Percentiles rank a stretch among this genome's conserved stretches.
These are phyloP conservation scores for Chlamydomonas schloesseri DNA, from an alignment of 139 green algal genomes.

Conservation along the genomic window DNA sequence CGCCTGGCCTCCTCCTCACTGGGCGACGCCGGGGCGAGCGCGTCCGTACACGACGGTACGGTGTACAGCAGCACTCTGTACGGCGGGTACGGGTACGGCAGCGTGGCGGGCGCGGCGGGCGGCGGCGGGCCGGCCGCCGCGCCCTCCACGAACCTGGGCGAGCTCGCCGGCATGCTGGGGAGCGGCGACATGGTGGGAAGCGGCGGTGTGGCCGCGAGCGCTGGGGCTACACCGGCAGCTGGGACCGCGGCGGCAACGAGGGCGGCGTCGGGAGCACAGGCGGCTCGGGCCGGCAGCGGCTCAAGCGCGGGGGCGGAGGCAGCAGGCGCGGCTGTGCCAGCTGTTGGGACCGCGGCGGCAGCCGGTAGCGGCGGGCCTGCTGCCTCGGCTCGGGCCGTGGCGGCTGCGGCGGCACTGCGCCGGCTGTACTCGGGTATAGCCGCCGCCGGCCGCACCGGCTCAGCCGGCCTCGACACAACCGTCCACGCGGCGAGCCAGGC, in stretches of 20 bases:
- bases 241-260: neutral
- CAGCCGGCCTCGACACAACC: neutral
- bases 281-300: no score
- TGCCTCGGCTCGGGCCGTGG: no score
- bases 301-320: no score
- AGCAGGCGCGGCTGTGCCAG: no score
- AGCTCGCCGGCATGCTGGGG: no score
- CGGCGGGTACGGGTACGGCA: neutral
- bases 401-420: neutral
- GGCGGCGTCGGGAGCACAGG: no score
- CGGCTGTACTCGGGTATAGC: neutral
- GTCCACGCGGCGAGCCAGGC: neutral
- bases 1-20: neutral
- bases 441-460: neutral
- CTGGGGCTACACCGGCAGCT: no score
- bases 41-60: neutral
- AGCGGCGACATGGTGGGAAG: neutral
- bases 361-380: no score
- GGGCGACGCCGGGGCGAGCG: neutral
- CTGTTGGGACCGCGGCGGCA: no score
- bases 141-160: neutral
- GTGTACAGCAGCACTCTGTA: neutral
- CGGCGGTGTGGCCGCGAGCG: no score
- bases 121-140: neutral
- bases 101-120: neutral